Conservation (phyloP, 2,329 filamentous ascomycete species). For the Xylariaceae sp. region DNA sequence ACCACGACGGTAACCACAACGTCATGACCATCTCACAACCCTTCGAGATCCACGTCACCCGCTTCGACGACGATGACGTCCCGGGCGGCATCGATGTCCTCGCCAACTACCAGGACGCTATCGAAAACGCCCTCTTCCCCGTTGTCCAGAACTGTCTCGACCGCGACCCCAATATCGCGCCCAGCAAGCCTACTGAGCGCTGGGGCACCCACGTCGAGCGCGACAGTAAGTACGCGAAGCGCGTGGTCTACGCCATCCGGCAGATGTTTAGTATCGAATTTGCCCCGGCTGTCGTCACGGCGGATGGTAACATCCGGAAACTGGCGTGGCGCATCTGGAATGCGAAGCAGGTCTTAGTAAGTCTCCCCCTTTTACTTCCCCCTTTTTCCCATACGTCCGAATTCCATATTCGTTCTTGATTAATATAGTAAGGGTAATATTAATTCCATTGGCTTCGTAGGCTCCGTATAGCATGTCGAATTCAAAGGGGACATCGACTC, state of each 20-base stretch:
- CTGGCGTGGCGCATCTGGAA: slow-evolving; percentile 93
- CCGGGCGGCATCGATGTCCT: slow-evolving; percentile 46
- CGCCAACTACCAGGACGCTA: slow-evolving; percentile 58
- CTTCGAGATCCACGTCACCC: slow-evolving; percentile 81
- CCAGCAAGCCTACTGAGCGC: slow-evolving; percentile 67
- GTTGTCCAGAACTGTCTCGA: slow-evolving; percentile 91
- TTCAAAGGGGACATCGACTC: slow-evolving; percentile 58
- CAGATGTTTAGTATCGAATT: slow-evolving; percentile 98
- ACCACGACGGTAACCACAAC: slow-evolving; percentile 86
- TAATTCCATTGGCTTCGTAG: slow-evolving; percentile 36
- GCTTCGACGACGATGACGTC: slow-evolving; percentile 72
- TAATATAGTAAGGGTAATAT: slow-evolving; percentile 7
- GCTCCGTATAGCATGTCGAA: slow-evolving; percentile 68
- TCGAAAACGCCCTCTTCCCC: slow-evolving; percentile 74
- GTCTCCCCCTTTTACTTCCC: slow-evolving; percentile 33
- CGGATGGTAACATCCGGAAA: slow-evolving; percentile 85
- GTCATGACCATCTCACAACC: slow-evolving; percentile 92
- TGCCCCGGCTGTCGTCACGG: slow-evolving; percentile 83
- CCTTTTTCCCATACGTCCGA: neutral
- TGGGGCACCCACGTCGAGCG: slow-evolving; percentile 83
- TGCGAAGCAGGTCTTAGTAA: slow-evolving; percentile 87
- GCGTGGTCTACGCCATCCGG: slow-evolving; percentile 89
- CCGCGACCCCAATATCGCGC: slow-evolving; percentile 83
- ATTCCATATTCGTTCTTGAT: neutral
- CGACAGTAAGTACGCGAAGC: slow-evolving; percentile 80